phyloP scores from a whole-genome alignment of 139 green algal genomes.

The Axilococcus clingmanii region DNA sequence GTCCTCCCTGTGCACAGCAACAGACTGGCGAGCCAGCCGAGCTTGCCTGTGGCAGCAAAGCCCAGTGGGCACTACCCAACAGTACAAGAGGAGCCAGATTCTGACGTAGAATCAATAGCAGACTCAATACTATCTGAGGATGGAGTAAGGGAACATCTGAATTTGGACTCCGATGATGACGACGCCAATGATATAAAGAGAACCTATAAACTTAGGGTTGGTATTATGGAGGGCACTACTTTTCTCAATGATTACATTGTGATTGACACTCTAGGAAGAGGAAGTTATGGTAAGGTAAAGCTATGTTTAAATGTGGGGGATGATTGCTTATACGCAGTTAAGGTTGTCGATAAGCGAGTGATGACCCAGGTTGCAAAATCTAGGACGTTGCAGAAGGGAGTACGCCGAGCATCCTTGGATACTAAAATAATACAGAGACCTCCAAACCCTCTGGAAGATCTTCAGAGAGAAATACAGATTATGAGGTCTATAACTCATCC shows the following conservation, averaged over 20 bases:
- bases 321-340: slow-evolving; percentile 70
- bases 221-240: slow-evolving; percentile 36
- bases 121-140: too few species aligned
- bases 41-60: too few species aligned
- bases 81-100: too few species aligned
- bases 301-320: slow-evolving; percentile 76
- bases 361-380: neutral
- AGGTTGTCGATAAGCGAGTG: slow-evolving; percentile 39
- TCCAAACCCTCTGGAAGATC: slow-evolving; percentile 8
- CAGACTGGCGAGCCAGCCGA: too few species aligned
- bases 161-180: too few species aligned
- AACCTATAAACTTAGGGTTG: slow-evolving; percentile 20
- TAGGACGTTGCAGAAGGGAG: neutral
- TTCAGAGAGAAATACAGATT: slow-evolving; percentile 49
- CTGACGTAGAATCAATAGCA: too few species aligned
- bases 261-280: slow-evolving; percentile 66
- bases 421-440: too few species aligned
- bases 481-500: slow-evolving; percentile 68
- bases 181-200: slow-evolving; percentile 4
- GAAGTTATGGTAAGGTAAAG: slow-evolving; percentile 76
- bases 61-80: too few species aligned
- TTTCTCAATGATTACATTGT: slow-evolving; percentile 80
- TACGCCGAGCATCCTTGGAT: neutral
- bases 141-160: too few species aligned
- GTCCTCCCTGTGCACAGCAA: too few species aligned